Evolutionary conservation across 2,329 filamentous ascomycete genomes (phyloP).

Genomic region (Tolypocladium album): DNA sequence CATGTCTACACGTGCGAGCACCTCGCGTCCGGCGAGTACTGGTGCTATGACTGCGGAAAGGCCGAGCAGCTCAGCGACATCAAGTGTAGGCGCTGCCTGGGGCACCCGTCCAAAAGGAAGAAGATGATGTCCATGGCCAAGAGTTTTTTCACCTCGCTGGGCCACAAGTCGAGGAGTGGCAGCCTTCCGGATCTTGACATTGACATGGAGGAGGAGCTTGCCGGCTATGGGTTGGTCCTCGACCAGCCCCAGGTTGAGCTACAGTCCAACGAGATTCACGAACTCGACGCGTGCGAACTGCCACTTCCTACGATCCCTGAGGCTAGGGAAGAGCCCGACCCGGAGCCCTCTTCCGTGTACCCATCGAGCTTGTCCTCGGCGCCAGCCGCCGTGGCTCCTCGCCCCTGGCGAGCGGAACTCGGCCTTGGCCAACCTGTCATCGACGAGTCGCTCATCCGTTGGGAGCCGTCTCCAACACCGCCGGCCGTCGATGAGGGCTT

Average conservation of each 20-base stretch:
- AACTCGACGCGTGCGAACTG: conserved; percentile 39
- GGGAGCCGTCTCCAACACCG: conserved; percentile 11
- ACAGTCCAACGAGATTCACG: conserved; percentile 38
- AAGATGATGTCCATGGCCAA: conserved; percentile 43
- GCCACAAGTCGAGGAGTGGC: conserved; percentile 32
- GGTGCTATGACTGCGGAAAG: conserved; percentile 43
- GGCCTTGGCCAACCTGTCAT: conserved; percentile 8
- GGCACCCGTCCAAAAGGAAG: conserved; percentile 39
- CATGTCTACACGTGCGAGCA: conserved; percentile 31
- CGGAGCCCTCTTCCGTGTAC: conserved; percentile 5
- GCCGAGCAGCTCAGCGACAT: conserved; percentile 41
- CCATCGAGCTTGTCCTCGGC: not conserved
- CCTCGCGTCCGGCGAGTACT: conserved; percentile 40
- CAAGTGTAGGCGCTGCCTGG: conserved; percentile 36
- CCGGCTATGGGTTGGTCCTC: conserved; percentile 34
- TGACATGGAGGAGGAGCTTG: conserved; percentile 27
- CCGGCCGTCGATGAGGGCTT: conserved; percentile 14
- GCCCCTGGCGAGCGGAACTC: conserved; percentile 10
- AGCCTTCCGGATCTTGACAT: conserved; percentile 12
- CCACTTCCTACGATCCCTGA: conserved; percentile 19
- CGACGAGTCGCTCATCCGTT: conserved; percentile 14
- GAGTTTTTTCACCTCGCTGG: conserved; percentile 41
- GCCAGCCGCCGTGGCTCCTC: not conserved
- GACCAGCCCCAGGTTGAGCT: conserved; percentile 29
- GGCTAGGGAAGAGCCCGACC: conserved; percentile 9